phyloP scores from a whole-genome alignment of 148 eudicot species.

The Vaccinium darrowii region DNA sequence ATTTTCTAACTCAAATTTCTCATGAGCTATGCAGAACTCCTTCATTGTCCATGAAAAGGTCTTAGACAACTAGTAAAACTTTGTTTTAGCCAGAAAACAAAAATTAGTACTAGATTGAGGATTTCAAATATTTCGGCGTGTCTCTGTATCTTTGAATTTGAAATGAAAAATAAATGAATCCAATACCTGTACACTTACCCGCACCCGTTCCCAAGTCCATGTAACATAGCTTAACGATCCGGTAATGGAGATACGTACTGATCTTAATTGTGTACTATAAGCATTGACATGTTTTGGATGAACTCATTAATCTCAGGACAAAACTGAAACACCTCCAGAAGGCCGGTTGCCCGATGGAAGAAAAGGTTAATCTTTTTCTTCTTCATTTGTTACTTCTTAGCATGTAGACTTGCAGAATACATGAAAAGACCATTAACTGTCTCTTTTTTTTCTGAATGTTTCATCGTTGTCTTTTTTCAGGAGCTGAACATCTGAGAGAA shows the following conservation, averaged over 20 bases:
- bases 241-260: neutral
- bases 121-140: neutral
- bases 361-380: slow-evolving; percentile 42
- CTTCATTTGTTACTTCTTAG: neutral
- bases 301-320: slow-evolving; percentile 45
- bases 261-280: too few species aligned
- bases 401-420: neutral
- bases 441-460: neutral
- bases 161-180: neutral
- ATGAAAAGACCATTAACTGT: neutral
- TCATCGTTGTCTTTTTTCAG: slow-evolving; percentile 29
- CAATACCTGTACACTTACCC: too few species aligned
- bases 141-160: neutral
- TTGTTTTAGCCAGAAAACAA: too few species aligned
- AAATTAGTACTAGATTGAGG: neutral
- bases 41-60: neutral
- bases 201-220: neutral
- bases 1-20: neutral
- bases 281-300: neutral
- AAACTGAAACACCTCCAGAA: slow-evolving; percentile 66
- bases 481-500: slow-evolving; percentile 76
- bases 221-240: neutral
- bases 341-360: slow-evolving; percentile 94
- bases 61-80: neutral
- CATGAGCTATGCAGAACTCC: neutral